A percentile compares a stretch with the other conserved stretches of the same genome.
These are phyloP conservation scores for Stephania cephalantha DNA, from an alignment of 164 flowering plant species.

Conservation along the genomic window DNA sequence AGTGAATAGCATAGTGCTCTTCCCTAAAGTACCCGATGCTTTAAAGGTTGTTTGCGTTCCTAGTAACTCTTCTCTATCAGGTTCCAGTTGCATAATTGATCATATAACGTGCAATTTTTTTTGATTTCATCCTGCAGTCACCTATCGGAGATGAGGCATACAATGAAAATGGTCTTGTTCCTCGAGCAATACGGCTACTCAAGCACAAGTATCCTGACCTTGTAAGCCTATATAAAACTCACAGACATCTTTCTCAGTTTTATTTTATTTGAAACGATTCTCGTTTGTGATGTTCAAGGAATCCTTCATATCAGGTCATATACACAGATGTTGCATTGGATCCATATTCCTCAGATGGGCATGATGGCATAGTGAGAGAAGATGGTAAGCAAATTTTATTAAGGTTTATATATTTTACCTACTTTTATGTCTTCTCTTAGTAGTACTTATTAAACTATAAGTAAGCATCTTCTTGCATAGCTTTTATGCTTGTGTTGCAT, in stretches of 20 bases:
- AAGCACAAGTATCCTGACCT: slow-evolving; percentile 90
- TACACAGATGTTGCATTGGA: slow-evolving; percentile 98
- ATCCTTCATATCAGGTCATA: slow-evolving; percentile 51
- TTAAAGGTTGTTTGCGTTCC: slow-evolving; percentile 53
- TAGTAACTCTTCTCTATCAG: neutral
- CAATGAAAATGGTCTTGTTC: slow-evolving; percentile 85
- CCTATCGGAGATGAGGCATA: slow-evolving; percentile 96
- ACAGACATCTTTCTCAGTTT: neutral
- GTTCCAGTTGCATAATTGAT: slow-evolving; percentile 1
- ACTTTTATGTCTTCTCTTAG: neutral
- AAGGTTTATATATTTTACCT: neutral
- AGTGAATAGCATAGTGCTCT: slow-evolving; percentile 80
- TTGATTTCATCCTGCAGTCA: slow-evolving; percentile 39
- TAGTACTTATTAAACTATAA: neutral
- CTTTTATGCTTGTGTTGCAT: neutral
- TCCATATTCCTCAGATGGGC: slow-evolving; percentile 94
- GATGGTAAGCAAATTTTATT: slow-evolving; percentile 59
- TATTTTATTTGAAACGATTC: neutral
- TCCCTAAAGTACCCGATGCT: slow-evolving; percentile 96
- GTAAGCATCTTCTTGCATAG: neutral
- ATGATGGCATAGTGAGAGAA: slow-evolving; percentile 96
- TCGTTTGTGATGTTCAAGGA: slow-evolving; percentile 1
- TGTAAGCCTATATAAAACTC: slow-evolving; percentile 42
- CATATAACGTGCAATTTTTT: slow-evolving; percentile 4
- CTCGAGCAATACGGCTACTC: slow-evolving; percentile 72